Evolutionary conservation across 768 basidiomycete genomes (phyloP).

Genomic region (Serendipita sp.): DNA sequence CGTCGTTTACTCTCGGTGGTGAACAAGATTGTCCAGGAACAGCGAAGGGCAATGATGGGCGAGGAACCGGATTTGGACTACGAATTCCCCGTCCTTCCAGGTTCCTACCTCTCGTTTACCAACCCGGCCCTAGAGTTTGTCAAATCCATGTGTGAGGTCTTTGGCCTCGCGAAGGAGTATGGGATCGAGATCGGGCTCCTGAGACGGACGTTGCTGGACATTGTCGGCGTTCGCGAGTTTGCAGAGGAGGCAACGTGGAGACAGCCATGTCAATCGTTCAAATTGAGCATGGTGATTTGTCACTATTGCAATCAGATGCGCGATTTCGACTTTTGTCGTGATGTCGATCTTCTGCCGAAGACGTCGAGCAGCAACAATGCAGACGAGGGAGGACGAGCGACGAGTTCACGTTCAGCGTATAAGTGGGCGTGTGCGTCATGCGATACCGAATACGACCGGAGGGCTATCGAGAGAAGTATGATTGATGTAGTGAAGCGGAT

Average conservation of each 20-base stretch:
- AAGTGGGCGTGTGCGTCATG: conserved; percentile 59
- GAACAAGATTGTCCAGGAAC: conserved; percentile 36
- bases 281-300: conserved; percentile 75
- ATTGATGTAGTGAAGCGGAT: conserved; percentile 57
- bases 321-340: conserved; percentile 92
- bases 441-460: conserved; percentile 75
- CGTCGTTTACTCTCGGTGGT: conserved; percentile 61
- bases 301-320: conserved; percentile 67
- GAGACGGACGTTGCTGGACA: conserved; percentile 75
- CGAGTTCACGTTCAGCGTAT: not conserved
- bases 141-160: conserved; percentile 73
- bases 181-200: conserved; percentile 76
- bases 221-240: conserved; percentile 77
- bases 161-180: conserved; percentile 64
- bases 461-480: conserved; percentile 70
- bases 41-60: conserved; percentile 43
- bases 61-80: conserved; percentile 40
- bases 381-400: not conserved
- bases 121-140: conserved; percentile 79
- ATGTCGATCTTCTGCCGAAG: conserved; percentile 61
- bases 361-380: conserved; percentile 27
- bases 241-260: conserved; percentile 69
- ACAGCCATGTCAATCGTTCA: conserved; percentile 82
- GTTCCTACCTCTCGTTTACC: conserved; percentile 59
- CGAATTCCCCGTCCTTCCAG: conserved; percentile 73